A percentile compares a stretch with the other conserved stretches of the same genome.
phyloP scores from a whole-genome alignment of 2,329 filamentous ascomycete species.

The Cytospora piceicola region DNA sequence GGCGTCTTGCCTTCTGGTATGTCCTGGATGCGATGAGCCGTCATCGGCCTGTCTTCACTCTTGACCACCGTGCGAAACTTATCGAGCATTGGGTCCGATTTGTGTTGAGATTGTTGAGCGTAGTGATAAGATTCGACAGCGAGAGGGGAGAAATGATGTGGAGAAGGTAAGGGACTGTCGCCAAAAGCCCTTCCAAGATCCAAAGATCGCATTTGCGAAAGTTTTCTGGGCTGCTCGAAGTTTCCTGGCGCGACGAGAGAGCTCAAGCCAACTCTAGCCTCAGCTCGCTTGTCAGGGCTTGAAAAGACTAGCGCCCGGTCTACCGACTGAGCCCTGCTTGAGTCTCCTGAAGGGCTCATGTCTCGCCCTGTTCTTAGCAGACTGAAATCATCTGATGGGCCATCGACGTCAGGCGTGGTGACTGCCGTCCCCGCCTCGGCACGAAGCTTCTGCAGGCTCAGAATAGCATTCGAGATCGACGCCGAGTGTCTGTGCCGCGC shows the following conservation, averaged over 20 bases:
- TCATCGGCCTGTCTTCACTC: constrained; percentile 51
- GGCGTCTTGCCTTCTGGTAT: constrained; percentile 44
- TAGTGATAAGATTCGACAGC: constrained; percentile 48
- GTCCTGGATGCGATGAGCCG: constrained; percentile 49
- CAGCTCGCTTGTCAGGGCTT: constrained; percentile 65
- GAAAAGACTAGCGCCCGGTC: constrained; percentile 63
- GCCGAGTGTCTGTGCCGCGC: constrained; percentile 50
- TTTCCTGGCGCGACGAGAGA: constrained; percentile 65
- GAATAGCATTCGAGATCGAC: constrained; percentile 50
- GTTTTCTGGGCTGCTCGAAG: constrained; percentile 54
- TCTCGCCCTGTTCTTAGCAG: constrained; percentile 49
- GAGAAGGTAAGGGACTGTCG: constrained; percentile 41
- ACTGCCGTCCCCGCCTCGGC: constrained; percentile 42
- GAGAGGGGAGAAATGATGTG: constrained; percentile 45
- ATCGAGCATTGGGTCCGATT: constrained; percentile 50
- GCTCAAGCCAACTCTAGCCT: constrained; percentile 66
- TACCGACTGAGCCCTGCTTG: constrained; percentile 62
- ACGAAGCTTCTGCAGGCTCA: constrained; percentile 45
- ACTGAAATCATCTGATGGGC: constrained; percentile 44
- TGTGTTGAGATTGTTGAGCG: constrained; percentile 40
- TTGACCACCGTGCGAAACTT: constrained; percentile 42
- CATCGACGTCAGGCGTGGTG: constrained; percentile 45
- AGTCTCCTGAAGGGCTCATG: constrained; percentile 47
- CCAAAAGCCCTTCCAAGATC: constrained; percentile 42
- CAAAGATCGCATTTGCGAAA: constrained; percentile 51